Evolutionary conservation across 805 yeast species (phyloP), one percentile per base, ranked within the genome.

Genomic region (Naumovozyma dairenensis): DNA sequence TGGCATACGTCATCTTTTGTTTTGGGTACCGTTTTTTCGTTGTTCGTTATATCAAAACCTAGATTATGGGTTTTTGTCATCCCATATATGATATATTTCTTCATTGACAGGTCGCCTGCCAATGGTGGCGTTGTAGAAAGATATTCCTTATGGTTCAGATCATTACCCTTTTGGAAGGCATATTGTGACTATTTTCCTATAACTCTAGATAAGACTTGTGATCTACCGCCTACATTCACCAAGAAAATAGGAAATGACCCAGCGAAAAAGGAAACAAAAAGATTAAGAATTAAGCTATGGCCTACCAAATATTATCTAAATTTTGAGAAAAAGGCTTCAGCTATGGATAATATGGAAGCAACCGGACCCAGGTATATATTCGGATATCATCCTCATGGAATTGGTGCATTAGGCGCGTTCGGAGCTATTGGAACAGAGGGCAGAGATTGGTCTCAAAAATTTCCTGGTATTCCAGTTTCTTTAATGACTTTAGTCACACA

Each of bases 311-410:
- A 38, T 22, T 18, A 20, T 6, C 14, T 46, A 12, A 43, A 37
- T 18, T 28, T 39, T 21, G 41, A 36, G 28, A 34, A 31, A 28
- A 24, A 21, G 26, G 14, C 5, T 8, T 14, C 26, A 8, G 21
- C 20, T 35, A 39, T 38, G 21, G 49, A 34, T 30, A 25, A 55
- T 55, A 49, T 28, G 58, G 67, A 31, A 59, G 38, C 42, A 10
- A 44, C 74, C 3, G 89, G 85, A 0, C 87, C 84, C 2, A 63
- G 80, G 24, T 89, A 92, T 56, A 73, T 89, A 2, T 89, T 89
- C 59, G 94, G 96, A 0, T 79, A 84, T 50, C 96, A 87, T 57
- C 98, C 98, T 0, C 98, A 92, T 56, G 98, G 98, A 0, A 87
- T 89, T 12, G 86, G 87, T 9, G 82, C 94, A 1, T 69, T 87